phyloP scores from a whole-genome alignment of 352 stramenopile species.

The Phytopythium mirpurense region DNA sequence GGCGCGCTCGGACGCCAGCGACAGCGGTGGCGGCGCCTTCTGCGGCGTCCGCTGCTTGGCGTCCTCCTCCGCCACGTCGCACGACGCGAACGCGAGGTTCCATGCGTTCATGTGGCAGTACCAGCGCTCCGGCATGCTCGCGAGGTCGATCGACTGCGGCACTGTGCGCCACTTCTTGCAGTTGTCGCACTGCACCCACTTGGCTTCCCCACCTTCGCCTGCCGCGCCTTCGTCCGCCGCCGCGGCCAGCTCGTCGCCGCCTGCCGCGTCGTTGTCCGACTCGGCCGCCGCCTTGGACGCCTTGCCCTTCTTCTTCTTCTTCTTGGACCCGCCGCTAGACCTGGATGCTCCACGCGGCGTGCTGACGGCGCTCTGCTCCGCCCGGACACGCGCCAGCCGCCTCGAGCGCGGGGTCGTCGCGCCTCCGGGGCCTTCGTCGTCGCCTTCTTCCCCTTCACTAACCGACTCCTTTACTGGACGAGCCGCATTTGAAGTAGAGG shows the following conservation, averaged over 20 bases:
- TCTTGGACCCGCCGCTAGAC: conserved; percentile 12
- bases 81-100: conserved; percentile 82
- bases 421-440: conserved; percentile 30
- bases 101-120: conserved; percentile 96
- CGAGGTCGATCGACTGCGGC: conserved; percentile 80
- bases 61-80: conserved; percentile 89
- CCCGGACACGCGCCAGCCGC: conserved; percentile 4
- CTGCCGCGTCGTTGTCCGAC: conserved; percentile 14
- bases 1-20: conserved; percentile 11
- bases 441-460: conserved; percentile 43
- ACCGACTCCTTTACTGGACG: conserved; percentile 1
- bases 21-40: neutral
- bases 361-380: conserved; percentile 5
- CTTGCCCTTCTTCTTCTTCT: conserved; percentile 70
- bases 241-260: conserved; percentile 6
- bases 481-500: neutral
- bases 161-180: conserved; percentile 96
- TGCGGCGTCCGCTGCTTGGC: conserved; percentile 21
- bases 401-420: conserved; percentile 19
- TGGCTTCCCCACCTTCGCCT: conserved; percentile 35
- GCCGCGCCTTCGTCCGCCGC: conserved; percentile 14
- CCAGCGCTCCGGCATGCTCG: conserved; percentile 92
- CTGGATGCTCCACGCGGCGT: conserved; percentile 7
- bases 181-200: conserved; percentile 95
- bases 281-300: conserved; percentile 16